Evolutionary conservation across 192 early-diverging fungal species (phyloP), one percentile per base, ranked within the genome.

Genomic region (Coemansia sp.): DNA sequence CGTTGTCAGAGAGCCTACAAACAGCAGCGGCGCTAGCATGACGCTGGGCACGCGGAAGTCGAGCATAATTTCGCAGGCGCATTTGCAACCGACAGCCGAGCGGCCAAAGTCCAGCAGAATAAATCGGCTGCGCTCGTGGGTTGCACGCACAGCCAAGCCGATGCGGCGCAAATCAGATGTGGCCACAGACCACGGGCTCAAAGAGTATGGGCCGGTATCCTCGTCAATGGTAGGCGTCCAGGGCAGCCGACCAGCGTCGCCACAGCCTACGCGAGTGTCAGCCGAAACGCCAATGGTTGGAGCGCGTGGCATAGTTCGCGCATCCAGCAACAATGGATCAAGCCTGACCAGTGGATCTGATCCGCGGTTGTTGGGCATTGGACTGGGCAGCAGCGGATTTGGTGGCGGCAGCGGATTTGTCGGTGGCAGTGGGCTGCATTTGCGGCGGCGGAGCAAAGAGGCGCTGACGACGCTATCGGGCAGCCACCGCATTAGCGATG

Each of bases 81-180:
- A 59, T 3, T 57, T 65, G 41, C 71, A 71, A 52, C 11, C 24
- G 29, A 12, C 53, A 35, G 17, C 24, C 11, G 78, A 72, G 53
- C 72, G 69, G 37, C 78, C 78, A 58, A 75, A 72, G 54, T 81
- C 78, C 21, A 81, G 78, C 64, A 65, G 63, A 38, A 81, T 81
- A 66, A 67, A 65, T 52, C 78, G 78, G 10, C 52, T 81, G 63
- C 78, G 78, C 56, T 75, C 72, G 52, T 81, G 78, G 78, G 78
- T 75, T 17, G 63, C 78, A 5, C 78, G 78, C 47, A 81, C 69
- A 9, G 69, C 78, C 45, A 75, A 81, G 60, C 78, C 78, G 21
- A 81, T 81, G 57, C 57, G 78, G 25, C 78, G 78, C 72, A 81
- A 72, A 38, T 81, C 78, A 2, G 78, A 81, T 43, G 64, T 70